A percentile compares a stretch with the other conserved stretches of the same genome.
These are phyloP conservation scores for Lactarius deliciosus DNA, from an alignment of 768 basidiomycete genomes.

Conservation along the genomic window DNA sequence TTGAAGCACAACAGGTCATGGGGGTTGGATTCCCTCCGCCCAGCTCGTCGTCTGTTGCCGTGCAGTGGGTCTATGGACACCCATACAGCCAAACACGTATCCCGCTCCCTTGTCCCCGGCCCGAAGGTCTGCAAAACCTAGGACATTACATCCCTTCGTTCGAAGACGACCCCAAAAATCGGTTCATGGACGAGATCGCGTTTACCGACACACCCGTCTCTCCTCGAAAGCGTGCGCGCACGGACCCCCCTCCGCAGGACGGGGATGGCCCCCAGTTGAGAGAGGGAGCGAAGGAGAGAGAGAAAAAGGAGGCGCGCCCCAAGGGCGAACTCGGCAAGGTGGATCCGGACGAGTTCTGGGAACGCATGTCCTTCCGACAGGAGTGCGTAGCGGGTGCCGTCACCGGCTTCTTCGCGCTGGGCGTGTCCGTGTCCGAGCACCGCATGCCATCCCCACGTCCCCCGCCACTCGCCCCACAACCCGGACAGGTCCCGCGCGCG, in stretches of 20 bases:
- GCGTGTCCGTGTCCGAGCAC: conserved; percentile 40
- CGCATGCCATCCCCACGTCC: conserved; percentile 21
- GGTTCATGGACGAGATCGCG: conserved; percentile 90
- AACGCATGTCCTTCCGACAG: conserved; percentile 93
- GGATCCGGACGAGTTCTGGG: conserved; percentile 86
- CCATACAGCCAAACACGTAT: conserved; percentile 56
- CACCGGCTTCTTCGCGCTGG: conserved; percentile 88
- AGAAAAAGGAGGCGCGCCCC: conserved; percentile 32
- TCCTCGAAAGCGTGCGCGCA: conserved; percentile 56
- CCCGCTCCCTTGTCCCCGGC: conserved; percentile 49
- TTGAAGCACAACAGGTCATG: conserved; percentile 64
- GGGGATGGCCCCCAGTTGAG: conserved; percentile 14
- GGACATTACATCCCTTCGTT: conserved; percentile 84
- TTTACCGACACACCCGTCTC: conserved; percentile 59
- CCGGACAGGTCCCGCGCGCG: conserved; percentile 62
- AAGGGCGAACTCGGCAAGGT: conserved; percentile 60
- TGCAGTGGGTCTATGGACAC: conserved; percentile 74
- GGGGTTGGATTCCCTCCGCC: conserved; percentile 38
- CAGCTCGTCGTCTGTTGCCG: conserved; percentile 21
- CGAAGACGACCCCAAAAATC: conserved; percentile 95
- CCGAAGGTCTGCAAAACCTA: conserved; percentile 45
- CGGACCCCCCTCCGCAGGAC: conserved; percentile 24
- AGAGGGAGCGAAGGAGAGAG: conserved; percentile 33
- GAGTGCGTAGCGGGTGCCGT: conserved; percentile 90
- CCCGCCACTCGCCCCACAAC: conserved; percentile 47